phyloP scores from a whole-genome alignment of 768 basidiomycete genomes.

The Lyophyllum atratum region DNA sequence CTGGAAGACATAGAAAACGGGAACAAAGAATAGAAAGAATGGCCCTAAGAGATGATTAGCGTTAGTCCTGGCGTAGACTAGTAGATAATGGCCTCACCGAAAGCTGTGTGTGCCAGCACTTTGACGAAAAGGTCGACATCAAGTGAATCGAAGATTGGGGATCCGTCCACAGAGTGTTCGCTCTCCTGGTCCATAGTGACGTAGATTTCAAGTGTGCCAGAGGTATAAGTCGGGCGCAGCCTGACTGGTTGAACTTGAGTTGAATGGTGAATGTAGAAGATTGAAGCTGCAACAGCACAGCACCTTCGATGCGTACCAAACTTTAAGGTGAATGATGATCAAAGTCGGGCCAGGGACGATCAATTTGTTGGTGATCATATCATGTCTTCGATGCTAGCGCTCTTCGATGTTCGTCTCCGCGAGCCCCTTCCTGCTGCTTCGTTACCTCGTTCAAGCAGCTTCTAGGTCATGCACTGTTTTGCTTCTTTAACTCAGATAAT shows the following conservation, averaged over 20 bases:
- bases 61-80: neutral
- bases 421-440: neutral
- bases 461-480: neutral
- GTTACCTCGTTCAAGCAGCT: neutral
- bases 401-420: no score
- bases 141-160: constrained; percentile 66
- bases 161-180: constrained; percentile 32
- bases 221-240: constrained; percentile 27
- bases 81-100: constrained; percentile 54
- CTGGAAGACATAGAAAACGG: constrained; percentile 77
- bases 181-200: constrained; percentile 15
- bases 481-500: neutral
- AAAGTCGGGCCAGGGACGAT: neutral
- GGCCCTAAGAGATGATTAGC: constrained; percentile 55
- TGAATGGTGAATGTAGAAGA: neutral
- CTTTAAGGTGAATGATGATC: neutral
- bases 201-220: constrained; percentile 4
- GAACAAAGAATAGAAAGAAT: constrained; percentile 81
- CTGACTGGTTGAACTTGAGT: constrained; percentile 7
- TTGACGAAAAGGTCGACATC: constrained; percentile 81
- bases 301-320: no score
- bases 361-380: no score
- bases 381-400: no score
- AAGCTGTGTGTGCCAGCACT: constrained; percentile 74
- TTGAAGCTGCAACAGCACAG: neutral